phyloP scores from a whole-genome alignment of 768 basidiomycete species.

The Suillus weaverae region DNA sequence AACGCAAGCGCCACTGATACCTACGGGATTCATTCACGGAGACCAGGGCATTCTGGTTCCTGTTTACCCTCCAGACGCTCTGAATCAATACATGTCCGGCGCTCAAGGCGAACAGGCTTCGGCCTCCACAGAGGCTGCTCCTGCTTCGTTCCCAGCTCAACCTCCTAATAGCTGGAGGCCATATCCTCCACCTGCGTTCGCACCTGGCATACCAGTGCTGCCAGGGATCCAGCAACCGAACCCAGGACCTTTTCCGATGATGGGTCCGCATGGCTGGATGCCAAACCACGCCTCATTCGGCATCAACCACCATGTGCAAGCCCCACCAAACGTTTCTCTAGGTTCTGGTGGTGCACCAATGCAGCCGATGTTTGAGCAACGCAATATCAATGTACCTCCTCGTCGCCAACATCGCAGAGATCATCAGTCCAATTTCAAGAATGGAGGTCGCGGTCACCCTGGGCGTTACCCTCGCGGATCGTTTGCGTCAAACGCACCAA shows the following conservation, averaged over 20 bases:
- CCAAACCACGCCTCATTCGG: constrained; percentile 27
- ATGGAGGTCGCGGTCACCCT: constrained; percentile 18
- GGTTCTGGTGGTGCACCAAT: constrained; percentile 17
- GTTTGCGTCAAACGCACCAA: constrained; percentile 4
- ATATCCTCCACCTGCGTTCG: constrained; percentile 25
- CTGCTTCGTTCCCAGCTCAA: constrained; percentile 28
- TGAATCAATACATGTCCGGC: constrained; percentile 66
- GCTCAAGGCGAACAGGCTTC: constrained; percentile 32
- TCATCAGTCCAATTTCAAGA: constrained; percentile 27
- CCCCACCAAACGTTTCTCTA: constrained; percentile 15
- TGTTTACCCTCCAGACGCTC: constrained; percentile 67
- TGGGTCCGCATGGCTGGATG: constrained; percentile 26
- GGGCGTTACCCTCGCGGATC: constrained; percentile 22
- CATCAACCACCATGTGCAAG: constrained; percentile 16
- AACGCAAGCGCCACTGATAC: constrained; percentile 55
- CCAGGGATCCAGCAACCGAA: constrained; percentile 32
- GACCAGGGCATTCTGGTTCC: constrained; percentile 73
- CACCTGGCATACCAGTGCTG: constrained; percentile 22
- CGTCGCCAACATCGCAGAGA: constrained; percentile 35
- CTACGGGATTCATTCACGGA: constrained; percentile 70
- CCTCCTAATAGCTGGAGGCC: constrained; percentile 35
- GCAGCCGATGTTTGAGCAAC: constrained; percentile 24
- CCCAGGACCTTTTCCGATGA: constrained; percentile 22
- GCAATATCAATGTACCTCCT: constrained; percentile 23
- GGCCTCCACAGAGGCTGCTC: constrained; percentile 16